Base-by-base conservation (phyloP, 2,329 filamentous ascomycete species). In the Ceratocystis alfenasii region DNA sequence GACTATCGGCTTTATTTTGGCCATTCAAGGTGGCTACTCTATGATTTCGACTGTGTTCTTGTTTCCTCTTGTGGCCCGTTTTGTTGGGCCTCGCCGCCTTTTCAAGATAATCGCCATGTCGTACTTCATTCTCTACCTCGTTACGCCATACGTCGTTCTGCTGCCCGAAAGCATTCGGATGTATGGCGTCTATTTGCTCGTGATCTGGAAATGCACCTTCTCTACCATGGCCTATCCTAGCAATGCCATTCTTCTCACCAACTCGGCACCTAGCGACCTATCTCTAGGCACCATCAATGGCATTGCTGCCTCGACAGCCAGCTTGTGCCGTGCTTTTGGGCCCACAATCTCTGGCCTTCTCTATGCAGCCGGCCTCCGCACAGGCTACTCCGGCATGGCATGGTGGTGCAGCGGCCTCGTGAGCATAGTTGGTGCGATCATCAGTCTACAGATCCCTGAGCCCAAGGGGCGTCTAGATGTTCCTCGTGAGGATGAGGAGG, bases 231-330 rank as follows among this genome's bases (percentile, higher is more conserved):
- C 92, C 0, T 97, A 96, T 75, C 94, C 94, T 10, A 89, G 88
- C 71, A 91, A 92, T 70, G 87, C 88, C 10, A 95, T 97, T 67
- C 84, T 99, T 66, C 82, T 96, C 36, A 89, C 90, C 68, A 95
- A 97, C 74, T 87, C 90, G 17, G 89, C 92, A 0, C 90, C 91
- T 0, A 92, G 87, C 6, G 87, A 88, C 66, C 83, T 89, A 62
- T 88, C 95, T 0, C 84, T 97, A 1, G 94, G 94, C 2, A 92
- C 89, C 0, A 88, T 99, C 74, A 97, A 97, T 71, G 94, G 94
- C 20, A 87, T 92, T 12, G 92, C 92, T 0, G 91, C 91, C 36
- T 96, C 92, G 1, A 91, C 90, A 1, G 94, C 94, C 3, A 96
- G 91, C 73, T 78, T 96, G 59, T 92, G 87, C 74, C 84, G 94